These are phyloP conservation scores for Sclerotinia borealis DNA, from an alignment of 2,329 filamentous ascomycete species.

Conservation along the genomic window DNA sequence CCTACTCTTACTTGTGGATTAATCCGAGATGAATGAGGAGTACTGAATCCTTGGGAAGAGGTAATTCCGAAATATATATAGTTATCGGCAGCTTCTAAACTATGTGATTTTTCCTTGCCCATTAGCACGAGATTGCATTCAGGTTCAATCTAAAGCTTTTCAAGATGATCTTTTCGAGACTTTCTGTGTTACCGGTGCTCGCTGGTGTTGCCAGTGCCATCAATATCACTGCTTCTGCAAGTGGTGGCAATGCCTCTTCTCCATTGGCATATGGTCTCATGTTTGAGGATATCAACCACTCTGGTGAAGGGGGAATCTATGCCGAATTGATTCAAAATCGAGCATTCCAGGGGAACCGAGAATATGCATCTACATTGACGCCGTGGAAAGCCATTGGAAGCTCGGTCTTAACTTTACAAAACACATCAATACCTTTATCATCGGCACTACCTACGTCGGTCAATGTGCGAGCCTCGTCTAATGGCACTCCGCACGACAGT, in stretches of 20 bases:
- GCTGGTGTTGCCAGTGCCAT: slow-evolving; percentile 21
- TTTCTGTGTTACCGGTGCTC: slow-evolving; percentile 10
- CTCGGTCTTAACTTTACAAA: slow-evolving; percentile 31
- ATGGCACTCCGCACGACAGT: background rate
- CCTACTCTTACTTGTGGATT: background rate
- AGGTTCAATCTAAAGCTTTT: background rate
- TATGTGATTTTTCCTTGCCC: background rate
- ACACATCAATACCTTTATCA: slow-evolving; percentile 24
- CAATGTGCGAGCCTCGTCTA: slow-evolving; percentile 16
- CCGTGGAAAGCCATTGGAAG: slow-evolving; percentile 24
- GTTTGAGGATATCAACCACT: slow-evolving; percentile 32
- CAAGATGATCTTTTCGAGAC: slow-evolving; percentile 6
- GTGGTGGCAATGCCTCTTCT: slow-evolving; percentile 28
- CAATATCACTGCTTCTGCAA: slow-evolving; percentile 24
- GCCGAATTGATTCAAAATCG: slow-evolving; percentile 65
- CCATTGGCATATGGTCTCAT: slow-evolving; percentile 29
- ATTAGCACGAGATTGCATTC: background rate
- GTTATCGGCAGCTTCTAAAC: background rate
- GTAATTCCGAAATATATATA: slow-evolving; percentile 8
- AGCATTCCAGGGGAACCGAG: slow-evolving; percentile 53
- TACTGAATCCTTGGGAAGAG: background rate
- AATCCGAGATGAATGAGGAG: background rate
- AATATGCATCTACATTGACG: slow-evolving; percentile 43
- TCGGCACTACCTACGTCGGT: slow-evolving; percentile 25
- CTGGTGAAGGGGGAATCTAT: slow-evolving; percentile 40